phyloP scores from a whole-genome alignment of 73 alveolate genomes.

The Paramecium sonneborni region DNA sequence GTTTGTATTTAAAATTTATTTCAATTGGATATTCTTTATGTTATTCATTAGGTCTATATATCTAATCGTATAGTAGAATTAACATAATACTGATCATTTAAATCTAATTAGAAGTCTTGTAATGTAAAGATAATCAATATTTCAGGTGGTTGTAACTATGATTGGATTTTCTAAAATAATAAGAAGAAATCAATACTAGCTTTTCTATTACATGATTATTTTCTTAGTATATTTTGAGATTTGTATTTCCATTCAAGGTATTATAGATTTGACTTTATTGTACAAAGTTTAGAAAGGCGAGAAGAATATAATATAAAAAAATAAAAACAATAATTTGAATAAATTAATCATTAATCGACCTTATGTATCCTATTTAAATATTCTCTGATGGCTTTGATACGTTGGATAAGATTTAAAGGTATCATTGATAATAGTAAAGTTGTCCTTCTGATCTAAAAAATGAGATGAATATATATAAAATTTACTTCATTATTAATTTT shows the following conservation, averaged over 20 bases:
- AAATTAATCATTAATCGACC: neutral
- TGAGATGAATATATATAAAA: neutral
- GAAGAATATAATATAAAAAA: neutral
- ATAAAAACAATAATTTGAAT: neutral
- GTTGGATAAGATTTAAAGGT: constrained; percentile 47
- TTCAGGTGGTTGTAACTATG: neutral
- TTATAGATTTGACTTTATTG: neutral
- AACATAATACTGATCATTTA: constrained; percentile 23
- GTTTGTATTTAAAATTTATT: neutral
- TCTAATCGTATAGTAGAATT: neutral
- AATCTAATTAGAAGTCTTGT: constrained; percentile 14
- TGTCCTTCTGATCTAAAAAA: constrained; percentile 57
- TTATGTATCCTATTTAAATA: constrained; percentile 57
- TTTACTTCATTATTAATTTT: constrained; percentile 65
- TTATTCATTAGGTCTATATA: neutral
- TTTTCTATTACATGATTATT: constrained; percentile 9
- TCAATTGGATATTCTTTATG: constrained; percentile 9
- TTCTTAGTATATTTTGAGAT: neutral
- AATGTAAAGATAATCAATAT: neutral
- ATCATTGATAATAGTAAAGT: constrained; percentile 56
- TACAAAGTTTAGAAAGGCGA: neutral
- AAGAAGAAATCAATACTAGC: neutral
- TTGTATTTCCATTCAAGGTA: neutral
- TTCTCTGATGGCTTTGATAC: constrained; percentile 60
- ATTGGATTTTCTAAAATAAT: neutral